Conservation (phyloP, 805 yeast species). For the Dipodascopsis uninucleata region DNA sequence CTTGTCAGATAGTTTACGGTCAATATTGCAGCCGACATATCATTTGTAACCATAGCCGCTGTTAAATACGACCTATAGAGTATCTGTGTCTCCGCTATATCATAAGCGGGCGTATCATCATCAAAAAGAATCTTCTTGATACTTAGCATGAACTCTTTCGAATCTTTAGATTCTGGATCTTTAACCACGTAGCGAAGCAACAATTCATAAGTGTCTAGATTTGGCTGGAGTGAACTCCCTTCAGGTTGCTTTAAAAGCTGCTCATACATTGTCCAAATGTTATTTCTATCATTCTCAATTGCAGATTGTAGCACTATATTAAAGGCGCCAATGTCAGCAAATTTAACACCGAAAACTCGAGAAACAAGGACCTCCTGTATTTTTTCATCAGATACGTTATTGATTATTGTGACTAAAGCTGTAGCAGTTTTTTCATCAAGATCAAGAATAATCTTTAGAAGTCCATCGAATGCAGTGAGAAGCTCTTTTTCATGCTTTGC, state of each 20-base stretch:
- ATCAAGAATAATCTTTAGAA: slow-evolving; percentile 6
- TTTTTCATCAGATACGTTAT: slow-evolving; percentile 13
- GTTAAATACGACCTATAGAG: slow-evolving; percentile 21
- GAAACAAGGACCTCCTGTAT: slow-evolving; percentile 16
- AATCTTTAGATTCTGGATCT: slow-evolving; percentile 9
- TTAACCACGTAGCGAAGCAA: slow-evolving; percentile 21
- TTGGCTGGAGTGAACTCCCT: slow-evolving; percentile 3
- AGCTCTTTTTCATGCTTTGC: slow-evolving; percentile 22
- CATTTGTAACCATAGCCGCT: slow-evolving; percentile 17
- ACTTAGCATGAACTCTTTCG: slow-evolving; percentile 11
- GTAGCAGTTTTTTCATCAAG: slow-evolving; percentile 18
- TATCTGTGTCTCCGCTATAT: slow-evolving; percentile 11
- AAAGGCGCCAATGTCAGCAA: slow-evolving; percentile 19
- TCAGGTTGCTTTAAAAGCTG: neutral
- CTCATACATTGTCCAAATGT: slow-evolving; percentile 17
- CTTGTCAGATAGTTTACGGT: slow-evolving; percentile 6
- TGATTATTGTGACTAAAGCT: slow-evolving; percentile 21
- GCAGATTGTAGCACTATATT: slow-evolving; percentile 25
- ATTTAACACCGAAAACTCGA: slow-evolving; percentile 4
- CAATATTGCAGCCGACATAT: slow-evolving; percentile 1
- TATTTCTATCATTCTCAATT: slow-evolving; percentile 13
- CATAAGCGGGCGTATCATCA: slow-evolving; percentile 10
- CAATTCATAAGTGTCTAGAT: slow-evolving; percentile 25
- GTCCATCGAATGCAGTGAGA: slow-evolving; percentile 18
- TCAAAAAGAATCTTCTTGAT: slow-evolving; percentile 12